Base-by-base conservation (phyloP, 768 basidiomycete species). In the Filobasidium wieringae region DNA sequence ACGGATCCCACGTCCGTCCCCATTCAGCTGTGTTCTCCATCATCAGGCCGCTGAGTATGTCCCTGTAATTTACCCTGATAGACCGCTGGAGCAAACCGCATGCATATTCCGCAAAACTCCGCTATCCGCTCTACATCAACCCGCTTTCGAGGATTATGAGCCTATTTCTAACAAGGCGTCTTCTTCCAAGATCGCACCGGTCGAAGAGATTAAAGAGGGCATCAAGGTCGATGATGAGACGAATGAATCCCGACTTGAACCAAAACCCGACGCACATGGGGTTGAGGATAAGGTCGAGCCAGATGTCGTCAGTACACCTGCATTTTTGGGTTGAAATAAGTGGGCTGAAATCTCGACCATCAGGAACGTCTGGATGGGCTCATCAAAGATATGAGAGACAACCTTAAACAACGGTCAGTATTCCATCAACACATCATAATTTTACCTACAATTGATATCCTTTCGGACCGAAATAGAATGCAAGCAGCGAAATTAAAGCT, bases 401-500 rank as follows among this genome's bases (percentile, higher is more conserved):
- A 72, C 19, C 66, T 78, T 15, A 53, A 67, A 12, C 64, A 74
- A 29, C 56, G 60, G 56, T 60, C 30, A 33, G 51, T 54, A 24
- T 7, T 31, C 4, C 37, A 7, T 15, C 3, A 1, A 19, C 39
- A 39, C 27, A 4, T 45, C 27, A 30, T 4, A 11, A 4, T 41
- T 7, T 17, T 11, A 8, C 19, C 32, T 51, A 4, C 34, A 1
- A 36, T 12, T 22, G 17, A 5, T 37, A 22, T 51, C 14, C 31
- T 40, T 54, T 37, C n/a, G n/a, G 4, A 8, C 47, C 22, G n/a
- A n/a, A 32, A 7, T 27, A 59, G 73, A 7, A 76, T 78, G 63
- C 63, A 71, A 12, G 61, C 62, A 80, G 53, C 84, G 83, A 55
- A 88, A 82, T 24, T 84, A 78, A 22, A 50, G 85, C 82, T 70